Percentiles rank a stretch among this genome's conserved stretches.
Conservation (phyloP, 2,329 filamentous ascomycete genomes). For the Alternaria arborescens region DNA sequence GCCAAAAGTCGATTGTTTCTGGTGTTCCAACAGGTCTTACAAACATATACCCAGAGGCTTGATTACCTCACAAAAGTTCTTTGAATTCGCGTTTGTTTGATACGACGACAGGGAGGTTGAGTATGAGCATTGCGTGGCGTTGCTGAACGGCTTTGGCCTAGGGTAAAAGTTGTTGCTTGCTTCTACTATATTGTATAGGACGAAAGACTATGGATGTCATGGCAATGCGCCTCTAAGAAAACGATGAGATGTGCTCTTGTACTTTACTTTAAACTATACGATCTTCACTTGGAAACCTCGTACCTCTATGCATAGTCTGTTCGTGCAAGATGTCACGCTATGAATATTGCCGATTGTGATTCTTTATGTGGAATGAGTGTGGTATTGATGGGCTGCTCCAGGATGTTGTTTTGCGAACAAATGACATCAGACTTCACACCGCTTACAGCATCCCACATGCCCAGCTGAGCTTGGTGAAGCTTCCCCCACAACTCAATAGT, state of each 20-base stretch:
- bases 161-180: neutral
- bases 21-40: conserved; percentile 13
- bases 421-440: conserved; percentile 5
- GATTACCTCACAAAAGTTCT: conserved; percentile 14
- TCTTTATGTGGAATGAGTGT: neutral
- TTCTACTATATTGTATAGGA: neutral
- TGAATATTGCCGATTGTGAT: neutral
- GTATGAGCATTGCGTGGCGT: conserved; percentile 13
- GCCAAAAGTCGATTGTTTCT: conserved; percentile 16
- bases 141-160: neutral
- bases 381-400: neutral
- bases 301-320: neutral
- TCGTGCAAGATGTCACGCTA: neutral
- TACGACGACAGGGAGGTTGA: neutral
- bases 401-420: neutral
- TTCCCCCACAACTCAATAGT: conserved; percentile 11
- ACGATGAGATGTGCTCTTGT: neutral
- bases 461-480: conserved; percentile 16
- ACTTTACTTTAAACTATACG: neutral
- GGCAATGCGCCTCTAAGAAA: neutral
- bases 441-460: conserved; percentile 2
- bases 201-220: neutral
- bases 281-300: neutral
- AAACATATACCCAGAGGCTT: conserved; percentile 15
- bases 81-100: neutral